Conservation (phyloP, 495 filamentous ascomycete genomes). For the Mycothermus thermophilus region DNA sequence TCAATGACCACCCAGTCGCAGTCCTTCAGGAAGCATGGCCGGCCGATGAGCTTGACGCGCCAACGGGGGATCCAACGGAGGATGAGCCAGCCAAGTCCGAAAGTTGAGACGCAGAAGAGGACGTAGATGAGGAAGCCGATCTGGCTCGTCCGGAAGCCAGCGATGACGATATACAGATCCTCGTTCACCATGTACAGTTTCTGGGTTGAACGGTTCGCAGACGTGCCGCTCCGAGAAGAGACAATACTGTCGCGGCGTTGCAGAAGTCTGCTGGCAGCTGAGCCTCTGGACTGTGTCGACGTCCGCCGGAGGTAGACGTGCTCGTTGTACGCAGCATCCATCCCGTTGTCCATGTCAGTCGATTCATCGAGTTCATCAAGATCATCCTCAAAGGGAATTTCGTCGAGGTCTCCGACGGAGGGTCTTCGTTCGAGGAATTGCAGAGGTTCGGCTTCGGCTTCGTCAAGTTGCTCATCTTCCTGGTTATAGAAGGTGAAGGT, state of each 20-base stretch:
- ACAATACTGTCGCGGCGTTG: slow-evolving; percentile 46
- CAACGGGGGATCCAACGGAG: slow-evolving; percentile 83
- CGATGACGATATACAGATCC: slow-evolving; percentile 82
- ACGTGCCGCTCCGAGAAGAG: slow-evolving; percentile 47
- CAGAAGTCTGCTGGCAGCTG: slow-evolving; percentile 59
- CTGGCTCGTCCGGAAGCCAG: slow-evolving; percentile 69
- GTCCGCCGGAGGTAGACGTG: slow-evolving; percentile 27
- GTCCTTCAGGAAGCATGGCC: slow-evolving; percentile 47
- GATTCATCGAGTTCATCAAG: slow-evolving; percentile 24
- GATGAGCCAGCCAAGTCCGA: slow-evolving; percentile 68
- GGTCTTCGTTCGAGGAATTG: too few species aligned
- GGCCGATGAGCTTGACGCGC: slow-evolving; percentile 65
- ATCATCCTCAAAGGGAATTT: slow-evolving; percentile 29
- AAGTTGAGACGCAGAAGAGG: slow-evolving; percentile 50
- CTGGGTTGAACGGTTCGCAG: slow-evolving; percentile 53
- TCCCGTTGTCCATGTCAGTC: slow-evolving; percentile 26
- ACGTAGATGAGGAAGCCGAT: slow-evolving; percentile 56
- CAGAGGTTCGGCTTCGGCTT: neutral
- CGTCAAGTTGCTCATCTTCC: slow-evolving; percentile 33
- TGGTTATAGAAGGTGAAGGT: slow-evolving; percentile 84
- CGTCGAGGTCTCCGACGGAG: slow-evolving; percentile 21
- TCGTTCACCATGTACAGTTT: slow-evolving; percentile 88
- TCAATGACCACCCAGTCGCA: slow-evolving; percentile 88
- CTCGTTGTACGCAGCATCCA: slow-evolving; percentile 20
- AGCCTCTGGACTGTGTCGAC: slow-evolving; percentile 38